Conservation (phyloP, 2,329 filamentous ascomycete species). For the Xylaria multiplex region DNA sequence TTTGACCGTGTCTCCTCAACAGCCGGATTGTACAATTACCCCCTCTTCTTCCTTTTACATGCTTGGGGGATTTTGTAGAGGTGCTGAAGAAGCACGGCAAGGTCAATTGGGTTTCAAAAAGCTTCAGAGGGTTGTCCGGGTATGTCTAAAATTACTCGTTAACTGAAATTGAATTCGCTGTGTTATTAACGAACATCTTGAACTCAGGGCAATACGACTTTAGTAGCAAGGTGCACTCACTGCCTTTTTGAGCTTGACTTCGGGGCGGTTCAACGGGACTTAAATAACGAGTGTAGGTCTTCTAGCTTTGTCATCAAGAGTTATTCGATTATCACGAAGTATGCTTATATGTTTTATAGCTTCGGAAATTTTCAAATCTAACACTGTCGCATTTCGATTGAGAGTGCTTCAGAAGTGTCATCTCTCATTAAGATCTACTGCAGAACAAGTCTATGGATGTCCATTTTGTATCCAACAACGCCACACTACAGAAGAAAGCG, state of each 20-base stretch:
- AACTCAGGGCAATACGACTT: conserved; percentile 41
- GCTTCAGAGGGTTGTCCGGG: conserved; percentile 59
- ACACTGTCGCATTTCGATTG: conserved; percentile 60
- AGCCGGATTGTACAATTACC: conserved; percentile 56
- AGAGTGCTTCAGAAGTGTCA: conserved; percentile 68
- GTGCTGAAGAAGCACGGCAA: conserved; percentile 60
- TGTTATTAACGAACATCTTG: too few relatives aligned
- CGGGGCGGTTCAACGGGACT: conserved; percentile 61
- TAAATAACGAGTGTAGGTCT: conserved; percentile 58
- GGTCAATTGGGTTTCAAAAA: conserved; percentile 63
- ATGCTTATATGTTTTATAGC: conserved; percentile 47
- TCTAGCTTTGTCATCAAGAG: not conserved
- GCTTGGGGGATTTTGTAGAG: conserved; percentile 65
- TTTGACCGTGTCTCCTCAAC: conserved; percentile 28
- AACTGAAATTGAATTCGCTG: too few relatives aligned
- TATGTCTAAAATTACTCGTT: conserved; percentile 54
- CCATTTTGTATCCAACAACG: conserved; percentile 63
- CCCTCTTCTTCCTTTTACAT: conserved; percentile 61
- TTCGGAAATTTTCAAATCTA: conserved; percentile 58
- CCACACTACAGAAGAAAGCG: conserved; percentile 62
- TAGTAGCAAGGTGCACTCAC: conserved; percentile 62
- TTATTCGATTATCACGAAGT: not conserved
- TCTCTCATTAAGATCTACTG: conserved; percentile 56
- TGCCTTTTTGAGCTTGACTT: conserved; percentile 66
- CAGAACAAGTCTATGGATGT: conserved; percentile 65